phyloP scores from a whole-genome alignment of 352 stramenopile genomes.

The Globisporangium recalcitrans region DNA sequence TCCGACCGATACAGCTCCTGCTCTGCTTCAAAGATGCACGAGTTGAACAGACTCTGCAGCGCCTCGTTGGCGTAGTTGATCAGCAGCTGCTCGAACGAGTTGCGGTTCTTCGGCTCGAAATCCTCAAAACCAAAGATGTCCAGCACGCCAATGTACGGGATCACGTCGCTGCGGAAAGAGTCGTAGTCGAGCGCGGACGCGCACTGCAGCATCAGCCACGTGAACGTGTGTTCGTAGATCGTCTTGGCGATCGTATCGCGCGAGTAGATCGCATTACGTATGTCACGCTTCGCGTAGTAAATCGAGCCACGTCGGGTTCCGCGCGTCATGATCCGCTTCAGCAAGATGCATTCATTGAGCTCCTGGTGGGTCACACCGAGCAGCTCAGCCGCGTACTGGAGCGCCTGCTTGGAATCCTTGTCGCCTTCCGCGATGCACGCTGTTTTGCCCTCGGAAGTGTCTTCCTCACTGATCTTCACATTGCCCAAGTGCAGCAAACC shows the following conservation, averaged over 20 bases:
- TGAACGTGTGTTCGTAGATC: conserved; percentile 87
- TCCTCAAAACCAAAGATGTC: conserved; percentile 93
- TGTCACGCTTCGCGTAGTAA: conserved; percentile 72
- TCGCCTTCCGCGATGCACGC: conserved; percentile 50
- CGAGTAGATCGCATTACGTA: conserved; percentile 67
- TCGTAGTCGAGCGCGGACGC: conserved; percentile 75
- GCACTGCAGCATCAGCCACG: conserved; percentile 85
- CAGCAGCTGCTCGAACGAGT: conserved; percentile 89
- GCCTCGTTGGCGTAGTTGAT: conserved; percentile 93
- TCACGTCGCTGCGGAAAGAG: conserved; percentile 70
- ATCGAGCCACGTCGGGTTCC: conserved; percentile 69
- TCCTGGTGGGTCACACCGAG: conserved; percentile 61
- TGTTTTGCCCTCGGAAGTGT: conserved; percentile 70
- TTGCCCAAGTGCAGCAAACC: conserved; percentile 79
- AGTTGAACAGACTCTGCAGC: conserved; percentile 88
- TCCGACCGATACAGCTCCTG: conserved; percentile 81
- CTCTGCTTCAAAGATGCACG: conserved; percentile 83
- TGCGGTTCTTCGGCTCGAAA: conserved; percentile 85
- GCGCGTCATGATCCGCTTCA: conserved; percentile 78
- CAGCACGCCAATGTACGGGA: conserved; percentile 87
- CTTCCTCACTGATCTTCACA: conserved; percentile 60
- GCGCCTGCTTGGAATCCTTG: conserved; percentile 36
- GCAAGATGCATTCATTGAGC: conserved; percentile 67
- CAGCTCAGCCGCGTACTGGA: conserved; percentile 49
- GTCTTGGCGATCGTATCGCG: conserved; percentile 88